Conservation (phyloP, 306 rosid species). For the Ziziphus jujuba region DNA sequence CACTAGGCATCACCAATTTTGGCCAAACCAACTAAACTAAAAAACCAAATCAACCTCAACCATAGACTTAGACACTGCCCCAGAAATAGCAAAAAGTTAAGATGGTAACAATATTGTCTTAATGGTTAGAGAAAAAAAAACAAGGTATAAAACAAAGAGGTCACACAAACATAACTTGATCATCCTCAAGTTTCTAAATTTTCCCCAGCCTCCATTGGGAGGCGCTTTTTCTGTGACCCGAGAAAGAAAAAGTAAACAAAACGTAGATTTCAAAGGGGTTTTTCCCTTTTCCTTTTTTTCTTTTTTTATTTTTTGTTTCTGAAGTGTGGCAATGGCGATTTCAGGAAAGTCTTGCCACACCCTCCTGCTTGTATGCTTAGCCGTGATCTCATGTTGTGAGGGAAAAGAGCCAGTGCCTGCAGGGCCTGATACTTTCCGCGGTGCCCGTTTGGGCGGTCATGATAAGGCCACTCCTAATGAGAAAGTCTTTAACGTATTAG, state of each 20-base stretch:
- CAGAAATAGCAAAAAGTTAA: constrained; percentile 5
- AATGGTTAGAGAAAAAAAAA: constrained; percentile 19
- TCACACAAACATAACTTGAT: constrained; percentile 17
- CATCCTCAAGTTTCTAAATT: constrained; percentile 5
- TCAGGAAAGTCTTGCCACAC: constrained; percentile 19
- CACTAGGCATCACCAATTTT: constrained; percentile 21
- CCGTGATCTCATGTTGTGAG: constrained; percentile 5
- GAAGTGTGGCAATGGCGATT: constrained; percentile 43
- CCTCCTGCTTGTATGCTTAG: constrained; percentile 24
- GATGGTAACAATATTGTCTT: constrained; percentile 18
- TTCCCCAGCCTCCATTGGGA: constrained; percentile 40
- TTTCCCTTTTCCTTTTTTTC: too few relatives aligned
- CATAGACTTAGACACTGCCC: constrained; percentile 21
- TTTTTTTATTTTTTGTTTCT: neutral
- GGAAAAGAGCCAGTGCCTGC: constrained; percentile 13
- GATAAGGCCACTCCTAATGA: constrained; percentile 17
- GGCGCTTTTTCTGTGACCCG: constrained; percentile 24
- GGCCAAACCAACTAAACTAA: constrained; percentile 14
- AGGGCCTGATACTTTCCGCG: constrained; percentile 25
- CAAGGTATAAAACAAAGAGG: constrained; percentile 25
- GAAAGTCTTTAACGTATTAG: constrained; percentile 37
- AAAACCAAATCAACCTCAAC: constrained; percentile 20
- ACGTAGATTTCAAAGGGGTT: neutral
- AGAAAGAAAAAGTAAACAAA: neutral
- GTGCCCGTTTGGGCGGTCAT: constrained; percentile 18